Evolutionary conservation across 345 rosid genomes (phyloP), one percentile per base, ranked within the genome.

Genomic region (Erysimum cheiranthoides): DNA sequence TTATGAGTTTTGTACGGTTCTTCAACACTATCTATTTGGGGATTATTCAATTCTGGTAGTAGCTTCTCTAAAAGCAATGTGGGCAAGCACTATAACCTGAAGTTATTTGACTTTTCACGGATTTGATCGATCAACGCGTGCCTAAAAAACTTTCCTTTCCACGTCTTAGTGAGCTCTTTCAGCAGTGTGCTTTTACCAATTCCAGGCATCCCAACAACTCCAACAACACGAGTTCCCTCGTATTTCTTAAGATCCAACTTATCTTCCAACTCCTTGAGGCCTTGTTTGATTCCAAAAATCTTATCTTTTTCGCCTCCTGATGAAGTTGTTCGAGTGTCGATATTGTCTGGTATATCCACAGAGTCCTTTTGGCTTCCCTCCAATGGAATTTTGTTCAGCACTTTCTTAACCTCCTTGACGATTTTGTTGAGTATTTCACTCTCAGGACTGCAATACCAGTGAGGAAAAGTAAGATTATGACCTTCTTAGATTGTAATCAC

Each of bases 121-220:
- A 61, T 58, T 18, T 18, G 5, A 32, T 58, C 25, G 35, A 70
- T 13, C 2, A 58, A 25, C 2, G 66, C 74, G 0, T 38, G 42
- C 54, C 21, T 61, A 0, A 31, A 10, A 61, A 70, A 70, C n/a
- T 30, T 72, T 0, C 9, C 2, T 34, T 28, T 0, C 58, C 68
- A 61, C 2, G 0, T 50, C 17, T 36, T 10, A 2, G 1, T 27
- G 3, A 72, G 12, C 68, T 35, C 60, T 49, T 72, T 36, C 0
- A 61, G 5, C 1, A 72, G 61, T n/a, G 76, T 62, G 51, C 40
- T 72, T 72, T 72, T 72, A 1, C 76, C 76, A 10, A 72, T 72
- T 0, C 68, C 68, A 0, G 76, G 68, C 76, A 72, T 72, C 7
- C 50, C 50, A 46, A 46, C 50, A n/a, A n/a, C 50, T 46, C 50